A percentile compares a stretch with the other conserved stretches of the same genome.
Evolutionary conservation across 805 yeast genomes (phyloP).

Genomic region (Jamesozyma gamospora): DNA sequence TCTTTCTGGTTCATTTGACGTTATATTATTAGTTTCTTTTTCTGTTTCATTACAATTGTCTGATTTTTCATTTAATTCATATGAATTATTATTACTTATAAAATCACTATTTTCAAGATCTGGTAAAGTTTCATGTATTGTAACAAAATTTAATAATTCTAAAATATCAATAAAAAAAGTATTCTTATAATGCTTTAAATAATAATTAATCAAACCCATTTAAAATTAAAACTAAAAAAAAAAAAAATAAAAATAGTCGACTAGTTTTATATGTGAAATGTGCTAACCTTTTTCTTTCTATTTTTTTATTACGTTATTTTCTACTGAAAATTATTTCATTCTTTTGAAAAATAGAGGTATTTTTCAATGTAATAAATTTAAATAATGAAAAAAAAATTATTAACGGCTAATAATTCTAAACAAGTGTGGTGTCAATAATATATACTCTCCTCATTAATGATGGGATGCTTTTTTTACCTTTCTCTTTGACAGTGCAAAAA

Average conservation of each 20-base stretch:
- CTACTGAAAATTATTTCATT: too few species aligned
- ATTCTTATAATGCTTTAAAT: slow-evolving; percentile 9
- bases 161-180: slow-evolving; percentile 19
- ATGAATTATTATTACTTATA: not conserved
- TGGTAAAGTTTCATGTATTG: slow-evolving; percentile 8
- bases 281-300: not conserved
- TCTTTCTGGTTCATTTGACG: not conserved
- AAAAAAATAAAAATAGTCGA: not conserved
- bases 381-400: too few species aligned
- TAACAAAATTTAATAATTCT: slow-evolving; percentile 12
- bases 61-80: not conserved
- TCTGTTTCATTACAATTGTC: not conserved
- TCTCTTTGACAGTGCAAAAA: too few species aligned
- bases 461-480: too few species aligned
- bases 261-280: not conserved
- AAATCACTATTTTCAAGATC: not conserved
- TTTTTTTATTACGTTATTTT: not conserved
- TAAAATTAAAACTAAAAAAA: not conserved
- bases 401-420: too few species aligned
- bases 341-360: too few species aligned
- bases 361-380: too few species aligned
- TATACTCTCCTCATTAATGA: too few species aligned
- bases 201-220: not conserved
- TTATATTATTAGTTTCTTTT: slow-evolving; percentile 1
- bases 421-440: too few species aligned